phyloP scores from a whole-genome alignment of 2,329 filamentous ascomycete species.

The Pseudogymnoascus sp. region DNA sequence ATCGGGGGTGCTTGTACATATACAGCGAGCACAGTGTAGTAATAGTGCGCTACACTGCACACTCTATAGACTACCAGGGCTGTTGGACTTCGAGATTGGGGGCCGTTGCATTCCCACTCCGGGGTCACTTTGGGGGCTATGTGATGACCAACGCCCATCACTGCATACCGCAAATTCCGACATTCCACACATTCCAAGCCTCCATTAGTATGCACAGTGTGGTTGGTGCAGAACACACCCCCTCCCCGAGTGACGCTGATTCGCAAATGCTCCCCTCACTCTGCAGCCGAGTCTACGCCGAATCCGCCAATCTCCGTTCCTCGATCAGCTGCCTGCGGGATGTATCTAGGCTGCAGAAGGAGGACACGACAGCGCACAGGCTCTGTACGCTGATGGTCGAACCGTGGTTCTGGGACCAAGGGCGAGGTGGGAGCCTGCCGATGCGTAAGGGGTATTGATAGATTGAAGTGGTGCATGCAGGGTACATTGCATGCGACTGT shows the following conservation, averaged over 20 bases:
- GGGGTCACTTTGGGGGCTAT: background rate
- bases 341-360: background rate
- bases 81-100: background rate
- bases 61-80: background rate
- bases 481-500: background rate
- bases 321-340: background rate
- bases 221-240: background rate
- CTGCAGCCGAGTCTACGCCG: background rate
- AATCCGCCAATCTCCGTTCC: background rate
- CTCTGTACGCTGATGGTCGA: background rate
- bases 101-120: background rate
- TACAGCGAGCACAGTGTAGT: background rate
- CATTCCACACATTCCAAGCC: background rate
- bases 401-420: constrained; percentile 2
- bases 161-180: background rate
- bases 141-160: background rate
- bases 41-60: background rate
- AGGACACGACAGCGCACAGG: background rate
- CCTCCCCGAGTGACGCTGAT: too few species aligned
- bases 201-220: background rate
- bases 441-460: background rate
- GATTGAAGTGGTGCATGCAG: background rate
- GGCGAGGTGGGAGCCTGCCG: background rate
- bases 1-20: background rate
- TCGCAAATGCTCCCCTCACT: too few species aligned